A percentile compares a stretch with the other conserved stretches of the same genome.
These are phyloP conservation scores for Ceratocystiopsis brevicomis DNA, from an alignment of 2,329 filamentous ascomycete species.

Conservation along the genomic window DNA sequence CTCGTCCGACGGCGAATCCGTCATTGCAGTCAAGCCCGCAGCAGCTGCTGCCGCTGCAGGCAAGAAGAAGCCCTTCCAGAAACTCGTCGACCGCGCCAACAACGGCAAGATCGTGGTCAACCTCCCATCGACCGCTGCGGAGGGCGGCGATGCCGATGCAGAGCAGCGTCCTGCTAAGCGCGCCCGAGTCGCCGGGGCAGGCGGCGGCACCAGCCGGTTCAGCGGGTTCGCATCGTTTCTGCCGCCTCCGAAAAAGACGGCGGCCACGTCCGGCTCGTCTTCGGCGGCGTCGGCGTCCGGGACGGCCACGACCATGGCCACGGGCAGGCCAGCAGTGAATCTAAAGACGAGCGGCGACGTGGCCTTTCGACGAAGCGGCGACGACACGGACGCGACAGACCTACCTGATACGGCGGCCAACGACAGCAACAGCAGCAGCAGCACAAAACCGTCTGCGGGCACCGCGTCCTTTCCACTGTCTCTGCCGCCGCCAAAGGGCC, in stretches of 20 bases:
- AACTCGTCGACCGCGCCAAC: conserved; percentile 64
- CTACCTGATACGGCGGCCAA: too few species aligned
- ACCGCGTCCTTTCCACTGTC: conserved; percentile 8
- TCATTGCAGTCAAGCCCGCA: neutral
- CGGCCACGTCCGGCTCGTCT: conserved; percentile 11
- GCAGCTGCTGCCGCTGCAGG: conserved; percentile 12
- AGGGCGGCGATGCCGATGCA: conserved; percentile 16
- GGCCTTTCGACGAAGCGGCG: conserved; percentile 45
- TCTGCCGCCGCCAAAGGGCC: conserved; percentile 24
- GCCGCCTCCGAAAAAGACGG: conserved; percentile 56
- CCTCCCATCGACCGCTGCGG: conserved; percentile 32
- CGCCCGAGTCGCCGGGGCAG: conserved; percentile 26
- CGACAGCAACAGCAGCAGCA: neutral
- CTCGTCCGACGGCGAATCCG: conserved; percentile 38
- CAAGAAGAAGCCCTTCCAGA: conserved; percentile 53
- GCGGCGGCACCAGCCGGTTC: conserved; percentile 38
- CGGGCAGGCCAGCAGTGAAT: conserved; percentile 37
- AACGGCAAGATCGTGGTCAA: conserved; percentile 70
- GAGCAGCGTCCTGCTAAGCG: conserved; percentile 53
- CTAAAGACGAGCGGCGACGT: conserved; percentile 71
- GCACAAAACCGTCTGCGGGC: conserved; percentile 3
- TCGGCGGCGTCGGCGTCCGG: conserved; percentile 5
- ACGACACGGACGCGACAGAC: neutral
- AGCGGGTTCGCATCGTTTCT: conserved; percentile 73
- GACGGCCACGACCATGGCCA: conserved; percentile 14